Evolutionary conservation across 441 rosid genomes (phyloP).

Genomic region (Jatropha podagrica): DNA sequence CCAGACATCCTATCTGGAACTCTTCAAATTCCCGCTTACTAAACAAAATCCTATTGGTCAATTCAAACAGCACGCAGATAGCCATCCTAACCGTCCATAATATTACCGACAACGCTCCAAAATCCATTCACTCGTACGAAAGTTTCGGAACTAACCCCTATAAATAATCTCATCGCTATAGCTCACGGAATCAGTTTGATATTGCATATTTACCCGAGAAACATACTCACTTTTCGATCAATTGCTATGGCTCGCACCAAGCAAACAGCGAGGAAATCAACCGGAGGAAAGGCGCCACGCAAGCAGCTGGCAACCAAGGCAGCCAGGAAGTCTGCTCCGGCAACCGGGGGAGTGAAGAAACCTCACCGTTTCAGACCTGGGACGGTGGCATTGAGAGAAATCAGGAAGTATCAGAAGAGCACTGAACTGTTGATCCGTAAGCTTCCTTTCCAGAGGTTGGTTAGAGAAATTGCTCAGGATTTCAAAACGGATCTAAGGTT

Average conservation of each 20-base stretch:
- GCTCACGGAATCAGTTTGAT: not conserved
- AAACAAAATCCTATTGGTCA: not conserved
- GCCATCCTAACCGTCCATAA: not conserved
- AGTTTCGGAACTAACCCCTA: not conserved
- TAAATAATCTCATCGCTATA: not conserved
- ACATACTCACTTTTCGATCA: not conserved
- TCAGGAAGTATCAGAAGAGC: constrained; percentile 60
- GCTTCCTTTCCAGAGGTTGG: constrained; percentile 14
- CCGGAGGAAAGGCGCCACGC: constrained; percentile 60
- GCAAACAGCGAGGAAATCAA: constrained; percentile 59
- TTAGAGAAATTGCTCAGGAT: constrained; percentile 2
- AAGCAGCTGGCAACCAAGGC: constrained; percentile 61
- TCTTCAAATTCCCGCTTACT: not conserved
- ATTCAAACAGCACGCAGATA: not conserved
- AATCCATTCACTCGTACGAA: not conserved
- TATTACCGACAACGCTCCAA: not conserved
- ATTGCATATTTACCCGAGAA: not conserved
- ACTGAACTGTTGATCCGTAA: constrained; percentile 53
- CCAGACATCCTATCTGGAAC: not conserved
- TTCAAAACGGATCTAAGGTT: constrained; percentile 9
- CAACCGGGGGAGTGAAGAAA: constrained; percentile 63
- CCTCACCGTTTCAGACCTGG: constrained; percentile 62
- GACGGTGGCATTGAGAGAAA: constrained; percentile 57
- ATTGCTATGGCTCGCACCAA: constrained; percentile 53
- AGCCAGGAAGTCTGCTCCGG: constrained; percentile 55